Conservation (phyloP, 208 protist genomes). For the Borovskyia barvae region DNA sequence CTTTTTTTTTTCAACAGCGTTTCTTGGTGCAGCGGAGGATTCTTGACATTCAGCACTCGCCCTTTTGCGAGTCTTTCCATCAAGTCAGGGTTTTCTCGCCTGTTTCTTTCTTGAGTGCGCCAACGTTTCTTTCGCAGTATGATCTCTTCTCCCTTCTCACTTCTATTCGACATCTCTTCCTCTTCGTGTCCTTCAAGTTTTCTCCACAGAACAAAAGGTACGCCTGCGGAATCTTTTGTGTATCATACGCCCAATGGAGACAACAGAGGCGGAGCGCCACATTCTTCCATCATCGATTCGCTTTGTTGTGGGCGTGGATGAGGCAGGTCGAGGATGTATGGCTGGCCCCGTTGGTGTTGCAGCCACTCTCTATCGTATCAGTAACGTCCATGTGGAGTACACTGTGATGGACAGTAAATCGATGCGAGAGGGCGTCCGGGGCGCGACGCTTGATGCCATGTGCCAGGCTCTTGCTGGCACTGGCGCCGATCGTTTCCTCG, state of each 20-base stretch:
- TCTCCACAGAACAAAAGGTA: too few species aligned
- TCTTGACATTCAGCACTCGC: not conserved
- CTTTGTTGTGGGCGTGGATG: conserved; percentile 53
- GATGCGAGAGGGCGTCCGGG: conserved; percentile 22
- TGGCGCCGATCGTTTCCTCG: not conserved
- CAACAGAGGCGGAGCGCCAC: conserved; percentile 7
- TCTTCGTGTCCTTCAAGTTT: too few species aligned
- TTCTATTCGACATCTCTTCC: not conserved
- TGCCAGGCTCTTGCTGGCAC: conserved; percentile 11
- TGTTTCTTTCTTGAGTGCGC: not conserved
- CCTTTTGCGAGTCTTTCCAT: not conserved
- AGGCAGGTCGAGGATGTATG: conserved; percentile 59
- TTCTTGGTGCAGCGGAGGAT: not conserved
- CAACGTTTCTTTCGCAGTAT: not conserved
- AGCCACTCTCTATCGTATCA: conserved; percentile 32
- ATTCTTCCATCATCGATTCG: conserved; percentile 3
- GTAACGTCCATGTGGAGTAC: conserved; percentile 7
- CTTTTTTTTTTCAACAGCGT: too few species aligned
- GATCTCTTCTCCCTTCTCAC: not conserved
- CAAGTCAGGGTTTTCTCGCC: not conserved
- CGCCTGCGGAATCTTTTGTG: too few species aligned
- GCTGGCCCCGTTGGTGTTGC: conserved; percentile 52
- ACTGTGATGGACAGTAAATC: conserved; percentile 43
- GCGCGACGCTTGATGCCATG: conserved; percentile 15
- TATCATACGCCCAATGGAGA: conserved; percentile 3